Conservation (phyloP, 345 rosid species). For the Salix arbutifolia region DNA sequence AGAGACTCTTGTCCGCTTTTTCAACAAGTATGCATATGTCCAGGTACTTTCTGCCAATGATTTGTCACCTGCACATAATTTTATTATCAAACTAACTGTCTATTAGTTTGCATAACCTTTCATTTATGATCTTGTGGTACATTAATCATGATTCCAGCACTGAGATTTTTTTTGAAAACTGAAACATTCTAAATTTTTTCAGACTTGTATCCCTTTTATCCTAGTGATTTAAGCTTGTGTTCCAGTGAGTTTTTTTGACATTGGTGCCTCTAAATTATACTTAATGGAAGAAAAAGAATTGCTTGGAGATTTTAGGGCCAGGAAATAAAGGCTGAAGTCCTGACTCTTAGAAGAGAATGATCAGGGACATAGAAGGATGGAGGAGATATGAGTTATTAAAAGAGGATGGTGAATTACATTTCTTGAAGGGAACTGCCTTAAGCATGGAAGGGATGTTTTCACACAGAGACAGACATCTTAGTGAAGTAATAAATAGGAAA, state of each 20-base stretch:
- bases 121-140: neutral
- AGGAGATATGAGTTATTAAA: neutral
- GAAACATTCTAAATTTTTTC: neutral
- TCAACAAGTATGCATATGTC: slow-evolving; percentile 91
- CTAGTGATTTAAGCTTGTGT: neutral
- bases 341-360: neutral
- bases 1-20: slow-evolving; percentile 96
- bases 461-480: neutral
- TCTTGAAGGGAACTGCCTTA: neutral
- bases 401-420: neutral
- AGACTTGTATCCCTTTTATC: neutral
- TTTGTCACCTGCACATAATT: neutral
- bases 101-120: neutral
- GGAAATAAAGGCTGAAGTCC: neutral
- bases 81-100: neutral
- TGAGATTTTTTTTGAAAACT: neutral
- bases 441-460: neutral
- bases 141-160: neutral
- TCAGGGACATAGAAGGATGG: neutral
- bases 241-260: neutral
- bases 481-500: neutral
- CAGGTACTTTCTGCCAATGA: slow-evolving; percentile 51
- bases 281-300: neutral
- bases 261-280: neutral
- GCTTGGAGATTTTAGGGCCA: neutral